phyloP scores from a whole-genome alignment of 208 protist genomes.

The Leishmania arabica region DNA sequence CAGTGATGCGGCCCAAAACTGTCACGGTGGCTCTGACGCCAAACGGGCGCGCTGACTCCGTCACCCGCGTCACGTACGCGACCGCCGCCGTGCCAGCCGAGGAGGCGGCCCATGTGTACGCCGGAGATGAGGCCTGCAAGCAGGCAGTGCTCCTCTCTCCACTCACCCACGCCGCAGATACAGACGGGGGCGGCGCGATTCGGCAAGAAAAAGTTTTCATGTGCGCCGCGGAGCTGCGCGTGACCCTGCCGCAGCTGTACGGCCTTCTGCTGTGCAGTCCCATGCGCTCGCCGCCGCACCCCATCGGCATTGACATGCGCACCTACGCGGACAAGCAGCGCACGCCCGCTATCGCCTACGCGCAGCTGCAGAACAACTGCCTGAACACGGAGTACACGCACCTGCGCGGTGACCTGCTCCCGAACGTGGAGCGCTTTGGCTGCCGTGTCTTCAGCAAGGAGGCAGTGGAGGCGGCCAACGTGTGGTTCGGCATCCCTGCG shows the following conservation, averaged over 20 bases:
- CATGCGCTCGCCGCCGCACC: constrained; percentile 12
- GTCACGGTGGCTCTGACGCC: constrained; percentile 92
- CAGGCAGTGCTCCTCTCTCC: constrained; percentile 24
- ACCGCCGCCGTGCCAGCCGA: constrained; percentile 34
- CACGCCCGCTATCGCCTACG: constrained; percentile 68
- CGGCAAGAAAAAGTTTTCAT: constrained; percentile 76
- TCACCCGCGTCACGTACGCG: constrained; percentile 80
- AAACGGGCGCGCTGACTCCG: constrained; percentile 89
- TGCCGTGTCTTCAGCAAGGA: constrained; percentile 63
- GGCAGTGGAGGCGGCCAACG: constrained; percentile 82
- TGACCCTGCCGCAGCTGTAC: constrained; percentile 82
- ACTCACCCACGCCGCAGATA: not conserved
- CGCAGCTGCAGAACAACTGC: constrained; percentile 92
- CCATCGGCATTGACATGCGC: constrained; percentile 71
- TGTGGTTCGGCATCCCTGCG: constrained; percentile 88
- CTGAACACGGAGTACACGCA: constrained; percentile 79
- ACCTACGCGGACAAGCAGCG: constrained; percentile 18
- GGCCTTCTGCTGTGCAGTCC: constrained; percentile 60
- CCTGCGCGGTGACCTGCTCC: constrained; percentile 66
- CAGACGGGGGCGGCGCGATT: not conserved
- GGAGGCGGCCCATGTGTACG: constrained; percentile 23
- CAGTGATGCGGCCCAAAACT: constrained; percentile 27
- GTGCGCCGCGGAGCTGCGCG: constrained; percentile 72
- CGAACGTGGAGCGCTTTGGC: constrained; percentile 66
- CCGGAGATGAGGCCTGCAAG: constrained; percentile 16